Conservation (phyloP, 2,329 filamentous ascomycete genomes). For the Diplodia mutila region DNA sequence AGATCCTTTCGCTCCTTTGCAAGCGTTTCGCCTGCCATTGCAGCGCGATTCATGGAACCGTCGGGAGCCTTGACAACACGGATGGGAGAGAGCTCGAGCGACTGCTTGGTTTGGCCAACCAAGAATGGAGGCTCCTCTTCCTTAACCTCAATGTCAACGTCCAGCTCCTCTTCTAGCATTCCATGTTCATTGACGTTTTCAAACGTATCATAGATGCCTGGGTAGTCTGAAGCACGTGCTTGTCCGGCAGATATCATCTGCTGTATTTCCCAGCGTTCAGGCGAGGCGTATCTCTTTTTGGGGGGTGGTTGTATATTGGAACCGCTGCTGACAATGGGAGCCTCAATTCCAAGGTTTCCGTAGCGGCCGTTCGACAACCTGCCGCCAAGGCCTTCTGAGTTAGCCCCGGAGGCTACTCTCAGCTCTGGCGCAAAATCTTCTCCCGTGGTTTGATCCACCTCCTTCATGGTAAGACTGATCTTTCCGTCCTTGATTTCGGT, state of each 20-base stretch:
- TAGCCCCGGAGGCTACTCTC: constrained; percentile 84
- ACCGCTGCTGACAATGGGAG: constrained; percentile 65
- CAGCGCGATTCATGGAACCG: constrained; percentile 95
- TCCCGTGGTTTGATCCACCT: constrained; percentile 89
- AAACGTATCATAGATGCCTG: constrained; percentile 92
- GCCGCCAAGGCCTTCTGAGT: constrained; percentile 79
- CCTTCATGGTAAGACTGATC: constrained; percentile 94
- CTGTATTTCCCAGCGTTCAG: constrained; percentile 95
- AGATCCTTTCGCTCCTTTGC: constrained; percentile 90
- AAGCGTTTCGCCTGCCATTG: constrained; percentile 87
- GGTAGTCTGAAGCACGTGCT: constrained; percentile 89
- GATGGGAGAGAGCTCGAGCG: constrained; percentile 91
- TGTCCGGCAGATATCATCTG: constrained; percentile 96
- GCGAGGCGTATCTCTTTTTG: constrained; percentile 93
- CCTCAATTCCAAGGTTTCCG: constrained; percentile 54
- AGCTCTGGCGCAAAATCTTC: constrained; percentile 79
- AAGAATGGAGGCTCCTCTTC: constrained; percentile 97
- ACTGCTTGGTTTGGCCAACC: constrained; percentile 94
- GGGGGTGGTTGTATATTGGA: constrained; percentile 60
- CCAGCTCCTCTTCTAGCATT: constrained; percentile 89
- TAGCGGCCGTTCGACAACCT: constrained; percentile 53
- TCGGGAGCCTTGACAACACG: constrained; percentile 96
- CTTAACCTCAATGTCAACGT: constrained; percentile 93
- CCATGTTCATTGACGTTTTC: constrained; percentile 85
- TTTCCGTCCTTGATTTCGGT: constrained; percentile 79